These are phyloP conservation scores for Calendula officinalis DNA, from an alignment of 129 eudicot species.

Conservation along the genomic window DNA sequence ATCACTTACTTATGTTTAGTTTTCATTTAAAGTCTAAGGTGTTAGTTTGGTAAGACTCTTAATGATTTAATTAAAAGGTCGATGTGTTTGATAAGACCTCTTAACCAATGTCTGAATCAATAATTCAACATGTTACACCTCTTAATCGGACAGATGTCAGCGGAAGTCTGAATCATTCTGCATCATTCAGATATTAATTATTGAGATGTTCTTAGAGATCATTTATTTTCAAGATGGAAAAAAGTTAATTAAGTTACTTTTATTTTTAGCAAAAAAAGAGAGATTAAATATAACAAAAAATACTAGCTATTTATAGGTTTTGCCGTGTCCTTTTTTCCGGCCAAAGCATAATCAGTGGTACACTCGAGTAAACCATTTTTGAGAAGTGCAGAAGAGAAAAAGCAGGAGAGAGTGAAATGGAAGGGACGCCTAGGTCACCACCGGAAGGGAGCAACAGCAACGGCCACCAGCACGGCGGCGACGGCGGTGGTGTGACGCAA, in stretches of 20 bases:
- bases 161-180: too few species aligned
- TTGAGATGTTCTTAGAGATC: background rate
- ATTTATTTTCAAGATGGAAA: background rate
- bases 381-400: background rate
- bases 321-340: constrained; percentile 21
- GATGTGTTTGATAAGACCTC: too few species aligned
- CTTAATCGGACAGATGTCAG: too few species aligned
- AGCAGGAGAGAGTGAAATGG: constrained; percentile 18
- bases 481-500: constrained; percentile 29
- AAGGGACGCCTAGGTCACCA: constrained; percentile 43
- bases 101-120: too few species aligned
- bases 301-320: background rate
- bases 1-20: too few species aligned
- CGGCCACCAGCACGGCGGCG: constrained; percentile 40
- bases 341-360: background rate
- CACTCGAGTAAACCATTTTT: constrained; percentile 1
- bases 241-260: background rate
- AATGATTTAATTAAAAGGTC: too few species aligned
- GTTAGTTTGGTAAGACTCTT: too few species aligned
- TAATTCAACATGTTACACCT: too few species aligned
- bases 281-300: background rate
- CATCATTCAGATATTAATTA: background rate
- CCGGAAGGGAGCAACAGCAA: constrained; percentile 37
- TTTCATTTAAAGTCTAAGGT: too few species aligned
- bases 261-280: background rate